These are phyloP conservation scores for Pythium brassicae DNA, from an alignment of 352 stramenopile genomes.

Conservation along the genomic window DNA sequence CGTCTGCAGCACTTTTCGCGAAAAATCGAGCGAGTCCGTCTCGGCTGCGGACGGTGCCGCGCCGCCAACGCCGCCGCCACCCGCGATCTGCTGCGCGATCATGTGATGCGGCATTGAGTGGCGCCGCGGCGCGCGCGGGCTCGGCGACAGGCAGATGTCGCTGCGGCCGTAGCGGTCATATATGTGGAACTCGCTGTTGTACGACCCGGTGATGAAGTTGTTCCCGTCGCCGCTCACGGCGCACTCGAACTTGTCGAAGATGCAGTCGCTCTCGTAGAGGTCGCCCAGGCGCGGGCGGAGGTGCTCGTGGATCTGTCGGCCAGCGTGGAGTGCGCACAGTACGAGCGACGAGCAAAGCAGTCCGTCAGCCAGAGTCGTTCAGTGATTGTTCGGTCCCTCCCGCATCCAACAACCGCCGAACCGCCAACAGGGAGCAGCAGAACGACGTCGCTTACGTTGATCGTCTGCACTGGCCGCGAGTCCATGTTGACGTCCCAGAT, in stretches of 20 bases:
- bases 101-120: constrained; percentile 69
- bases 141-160: constrained; percentile 68
- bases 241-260: constrained; percentile 98
- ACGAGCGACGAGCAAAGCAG: no score
- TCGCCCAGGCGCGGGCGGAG: constrained; percentile 85
- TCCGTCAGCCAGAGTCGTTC: no score
- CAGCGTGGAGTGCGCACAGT: no score
- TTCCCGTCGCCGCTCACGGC: constrained; percentile 88
- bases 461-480: constrained; percentile 87
- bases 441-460: constrained; percentile 64
- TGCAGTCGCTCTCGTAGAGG: constrained; percentile 95
- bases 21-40: constrained; percentile 68
- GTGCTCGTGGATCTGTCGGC: constrained; percentile 87
- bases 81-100: constrained; percentile 56
- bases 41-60: constrained; percentile 21
- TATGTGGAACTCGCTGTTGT: constrained; percentile 94
- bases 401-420: no score
- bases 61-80: constrained; percentile 29
- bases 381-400: no score
- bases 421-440: no score
- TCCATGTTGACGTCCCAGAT: constrained; percentile 97
- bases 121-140: constrained; percentile 37
- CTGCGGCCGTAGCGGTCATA: constrained; percentile 82
- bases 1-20: constrained; percentile 82
- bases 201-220: constrained; percentile 93